Evolutionary conservation across 306 rosid genomes (phyloP).

Genomic region (Mimosa bimucronata): DNA sequence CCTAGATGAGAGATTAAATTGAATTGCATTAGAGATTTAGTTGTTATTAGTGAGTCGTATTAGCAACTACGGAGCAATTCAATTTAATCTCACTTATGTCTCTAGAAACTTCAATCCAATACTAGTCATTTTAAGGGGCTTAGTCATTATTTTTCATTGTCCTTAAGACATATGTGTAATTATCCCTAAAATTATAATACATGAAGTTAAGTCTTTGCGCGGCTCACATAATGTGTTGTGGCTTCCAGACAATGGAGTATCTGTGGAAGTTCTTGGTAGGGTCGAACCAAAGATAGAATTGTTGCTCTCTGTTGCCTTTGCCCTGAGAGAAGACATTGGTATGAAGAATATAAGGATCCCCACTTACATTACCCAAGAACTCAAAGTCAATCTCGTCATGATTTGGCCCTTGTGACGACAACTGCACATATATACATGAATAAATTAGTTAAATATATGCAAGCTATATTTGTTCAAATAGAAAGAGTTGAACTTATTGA

Average conservation of each 20-base stretch:
- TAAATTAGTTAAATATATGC: background rate
- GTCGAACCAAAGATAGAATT: conserved; percentile 63
- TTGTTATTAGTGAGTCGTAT: too few species aligned
- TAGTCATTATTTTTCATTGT: too few species aligned
- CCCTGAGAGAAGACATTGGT: conserved; percentile 57
- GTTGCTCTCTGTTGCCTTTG: conserved; percentile 30
- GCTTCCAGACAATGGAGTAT: conserved; percentile 57
- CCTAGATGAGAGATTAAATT: too few species aligned
- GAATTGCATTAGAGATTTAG: too few species aligned
- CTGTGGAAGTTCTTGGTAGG: conserved; percentile 64
- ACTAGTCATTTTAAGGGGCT: too few species aligned
- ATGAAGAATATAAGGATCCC: conserved; percentile 55
- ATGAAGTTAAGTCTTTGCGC: too few species aligned
- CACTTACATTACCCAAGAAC: conserved; percentile 32
- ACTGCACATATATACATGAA: conserved; percentile 39
- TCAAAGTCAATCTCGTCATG: conserved; percentile 64
- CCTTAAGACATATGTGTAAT: too few species aligned
- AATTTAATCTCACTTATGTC: too few species aligned
- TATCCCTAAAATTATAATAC: too few species aligned
- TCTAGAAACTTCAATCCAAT: too few species aligned
- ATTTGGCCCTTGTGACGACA: conserved; percentile 64
- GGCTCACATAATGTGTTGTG: conserved; percentile 50
- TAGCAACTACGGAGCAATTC: too few species aligned
- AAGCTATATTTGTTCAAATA: too few species aligned
- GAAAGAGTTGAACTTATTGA: background rate